Base-by-base conservation (phyloP, 2,329 filamentous ascomycete genomes). In the Karstenula rhodostoma region DNA sequence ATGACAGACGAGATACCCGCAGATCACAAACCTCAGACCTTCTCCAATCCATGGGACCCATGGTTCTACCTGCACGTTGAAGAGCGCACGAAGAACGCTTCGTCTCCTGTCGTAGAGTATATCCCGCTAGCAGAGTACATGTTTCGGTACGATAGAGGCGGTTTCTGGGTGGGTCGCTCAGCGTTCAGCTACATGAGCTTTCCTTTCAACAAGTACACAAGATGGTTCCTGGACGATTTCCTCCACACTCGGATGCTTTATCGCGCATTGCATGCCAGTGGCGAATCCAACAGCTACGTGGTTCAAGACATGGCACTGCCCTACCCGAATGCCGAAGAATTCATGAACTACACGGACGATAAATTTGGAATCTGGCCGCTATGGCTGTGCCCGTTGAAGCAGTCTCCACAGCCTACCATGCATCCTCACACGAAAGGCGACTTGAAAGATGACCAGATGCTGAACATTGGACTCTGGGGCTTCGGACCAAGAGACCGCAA, bases 391-490 rank as follows among this genome's bases (percentile, higher is more conserved):
- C 82, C 81, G 0, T 65, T 84, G 48, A 78, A 71, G 59, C 73
- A 76, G 60, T 72, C 67, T 19, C 62, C 66, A 3, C 71, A 75
- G 42, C 71, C 73, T 2, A 73, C 75, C 1, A 74, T 76, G 72
- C 73, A 76, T 43, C 73, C 73, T 1, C 71, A 74, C 35, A 73
- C 72, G 1, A 76, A 72, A 44, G 70, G 69, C 23, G 59, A 67
- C 19, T 51, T 73, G 12, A 64, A 69, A 32, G 66, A 65, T 17
- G 71, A 73, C 15, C 70, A 75, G 72, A 80, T 85, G 67, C 77
- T 87, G 51, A 88, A 87, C 64, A 79, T 88, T 43, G 85, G 86
- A 29, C 85, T 96, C 22, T 96, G 92, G 92, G 92, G 92, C 87
- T 88, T 78, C 87, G 90, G 25, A 84, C 89, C 40, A 64, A 80